Base-by-base conservation (phyloP, 2,329 filamentous ascomycete genomes). In the Cercospora sesami region DNA sequence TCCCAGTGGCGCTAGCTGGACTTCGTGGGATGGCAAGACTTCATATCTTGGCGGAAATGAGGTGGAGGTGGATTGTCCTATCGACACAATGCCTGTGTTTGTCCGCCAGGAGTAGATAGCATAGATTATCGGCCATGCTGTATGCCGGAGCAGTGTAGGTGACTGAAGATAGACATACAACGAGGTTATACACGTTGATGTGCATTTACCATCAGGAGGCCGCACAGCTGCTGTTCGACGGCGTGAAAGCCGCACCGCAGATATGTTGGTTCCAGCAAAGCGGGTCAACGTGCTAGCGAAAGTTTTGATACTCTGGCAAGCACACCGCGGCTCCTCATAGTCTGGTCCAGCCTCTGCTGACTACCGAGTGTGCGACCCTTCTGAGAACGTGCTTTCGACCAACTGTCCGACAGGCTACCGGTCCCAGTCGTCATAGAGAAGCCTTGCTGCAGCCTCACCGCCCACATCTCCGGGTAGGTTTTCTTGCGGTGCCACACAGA, bases 401-500 rank as follows among this genome's bases (percentile, higher is more conserved):
- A 26, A 12, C 48, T 3, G 5, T 53, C 12, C 14, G 23, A 26
- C 14, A 26, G 21, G 23, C 21, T 16, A 28, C 14, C 14, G 16
- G 23, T 53, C 5, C 12, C 28, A 45, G 7, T 31, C 12, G 14
- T 58, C 62, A 33, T n/a, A 58, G 26, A 45, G 57, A 4, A 59
- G 21, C 33, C 64, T 65, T 1, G 64, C 64, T 36, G 64, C 42
- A 23, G 64, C 64, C 39, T 65, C 64, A 12, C 75, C 75, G 10
- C 75, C 73, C 16, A 76, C 73, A 65, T 78, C 75, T n/a, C 74
- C 71, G 7, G 57, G 57, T 31, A 64, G 42, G 26, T 74, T 68
- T 66, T 74, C 72, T 14, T 69, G 68, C 5, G 78, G 77, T n/a
- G 86, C 87, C 36, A 92, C 71, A 71, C 89, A 91, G 0, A 90